These are phyloP conservation scores for Galeopsis tetrahit DNA, from an alignment of 257 asterid genomes.

Conservation along the genomic window DNA sequence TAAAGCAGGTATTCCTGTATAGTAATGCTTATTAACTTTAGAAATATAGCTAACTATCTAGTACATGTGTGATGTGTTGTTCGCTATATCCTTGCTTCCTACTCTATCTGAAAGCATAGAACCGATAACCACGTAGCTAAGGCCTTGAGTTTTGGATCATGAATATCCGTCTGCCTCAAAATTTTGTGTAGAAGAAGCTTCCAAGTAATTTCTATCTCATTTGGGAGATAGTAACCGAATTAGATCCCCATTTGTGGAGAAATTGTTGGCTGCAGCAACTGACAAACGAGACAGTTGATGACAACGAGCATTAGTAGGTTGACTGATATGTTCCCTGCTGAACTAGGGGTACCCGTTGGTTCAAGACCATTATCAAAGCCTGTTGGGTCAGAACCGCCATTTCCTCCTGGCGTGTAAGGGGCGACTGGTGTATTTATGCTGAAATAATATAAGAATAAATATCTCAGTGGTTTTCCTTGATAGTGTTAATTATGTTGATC, in stretches of 20 bases:
- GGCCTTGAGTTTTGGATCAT: conserved; percentile 50
- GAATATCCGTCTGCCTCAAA: conserved; percentile 51
- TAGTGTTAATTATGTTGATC: conserved; percentile 2
- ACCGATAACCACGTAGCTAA: conserved; percentile 44
- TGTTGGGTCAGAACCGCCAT: conserved; percentile 51
- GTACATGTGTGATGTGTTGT: conserved; percentile 35
- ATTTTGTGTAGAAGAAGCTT: conserved; percentile 47
- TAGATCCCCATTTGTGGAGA: conserved; percentile 46
- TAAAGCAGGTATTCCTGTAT: conserved; percentile 51
- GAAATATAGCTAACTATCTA: conserved; percentile 45
- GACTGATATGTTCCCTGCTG: conserved; percentile 50
- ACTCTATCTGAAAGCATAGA: conserved; percentile 52
- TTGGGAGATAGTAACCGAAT: conserved; percentile 44
- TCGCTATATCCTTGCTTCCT: conserved; percentile 56
- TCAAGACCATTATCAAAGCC: conserved; percentile 67
- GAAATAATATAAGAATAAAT: conserved; percentile 37
- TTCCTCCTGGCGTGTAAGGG: conserved; percentile 65
- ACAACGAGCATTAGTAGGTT: conserved; percentile 42
- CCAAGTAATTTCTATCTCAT: conserved; percentile 44
- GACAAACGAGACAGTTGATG: conserved; percentile 47
- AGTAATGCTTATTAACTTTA: conserved; percentile 54
- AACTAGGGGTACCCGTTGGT: conserved; percentile 80
- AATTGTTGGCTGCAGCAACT: conserved; percentile 44
- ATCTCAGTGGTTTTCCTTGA: conserved; percentile 27
- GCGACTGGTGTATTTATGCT: conserved; percentile 67